Base-by-base conservation (phyloP, 768 basidiomycete genomes). In the Nevesoporus exiguus region DNA sequence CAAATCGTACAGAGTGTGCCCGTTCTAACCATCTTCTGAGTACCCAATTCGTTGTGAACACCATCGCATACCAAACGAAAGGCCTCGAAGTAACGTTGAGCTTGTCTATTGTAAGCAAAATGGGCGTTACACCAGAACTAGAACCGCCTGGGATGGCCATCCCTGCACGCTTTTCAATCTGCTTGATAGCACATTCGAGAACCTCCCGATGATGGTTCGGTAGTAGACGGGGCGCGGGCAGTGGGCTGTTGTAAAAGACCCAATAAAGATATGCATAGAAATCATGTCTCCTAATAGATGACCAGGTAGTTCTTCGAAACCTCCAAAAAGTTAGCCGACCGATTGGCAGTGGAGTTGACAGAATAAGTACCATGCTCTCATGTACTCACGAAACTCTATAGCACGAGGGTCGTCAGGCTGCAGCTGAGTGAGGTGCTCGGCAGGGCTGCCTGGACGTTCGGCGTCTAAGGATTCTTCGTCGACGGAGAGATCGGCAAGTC, bases 291-390 rank as follows among this genome's bases (percentile, higher is more conserved):
- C 76, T 82, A 53, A 96, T 79, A 13, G 79, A 74, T 0, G 85
- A 85, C 88, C 89, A 96, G 0, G 84, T 82, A 15, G 77, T 82
- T 60, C 82, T 83, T 52, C 79, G 73, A 67, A 95, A 95, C 91
- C 91, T 64, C 62, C 51, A 36, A 25, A 34, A 24, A 24, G 24
- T 65, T 7, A 59, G 49, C 21, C 2, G 22, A 21, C 9, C 7
- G 13, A 47, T 7, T 31, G 22, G 29, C 14, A 50, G 31, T 11
- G 10, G 43, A 51, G 13, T 33, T 36, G 42, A 39, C 17, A 10
- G 25, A 30, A 29, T 24, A 61, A 58, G 30, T 62, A 76, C 75
- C 76, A 81, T 62, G 83, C 86, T 63, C 86, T 77, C 47, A 90
- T 73, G 58, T 73, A 74, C 61, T 84, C 81, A 15, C 87, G 79